Conservation (phyloP, 805 yeast species). For the Barnettozyma siamensis region DNA sequence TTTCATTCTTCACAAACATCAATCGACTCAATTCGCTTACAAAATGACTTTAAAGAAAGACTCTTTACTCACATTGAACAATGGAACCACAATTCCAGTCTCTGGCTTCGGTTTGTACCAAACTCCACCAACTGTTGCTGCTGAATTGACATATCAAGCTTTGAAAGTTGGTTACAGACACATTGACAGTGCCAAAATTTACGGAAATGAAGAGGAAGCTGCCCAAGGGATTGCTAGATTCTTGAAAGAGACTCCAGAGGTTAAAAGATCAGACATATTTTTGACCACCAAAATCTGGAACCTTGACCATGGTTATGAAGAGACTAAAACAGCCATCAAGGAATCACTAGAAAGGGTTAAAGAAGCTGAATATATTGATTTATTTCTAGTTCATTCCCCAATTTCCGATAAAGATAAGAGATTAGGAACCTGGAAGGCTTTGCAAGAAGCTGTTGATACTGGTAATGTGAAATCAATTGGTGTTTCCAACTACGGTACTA, state of each 20-base stretch:
- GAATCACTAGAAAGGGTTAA: conserved; percentile 47
- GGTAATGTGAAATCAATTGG: conserved; percentile 66
- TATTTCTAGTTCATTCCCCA: conserved; percentile 66
- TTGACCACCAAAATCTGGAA: conserved; percentile 21
- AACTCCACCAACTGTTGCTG: conserved; percentile 19
- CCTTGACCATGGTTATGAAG: conserved; percentile 11
- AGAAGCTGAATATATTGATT: conserved; percentile 59
- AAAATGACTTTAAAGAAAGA: conserved; percentile 11
- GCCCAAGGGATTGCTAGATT: conserved; percentile 19
- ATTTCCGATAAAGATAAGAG: conserved; percentile 40
- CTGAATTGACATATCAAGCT: conserved; percentile 18
- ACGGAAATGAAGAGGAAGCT: conserved; percentile 19
- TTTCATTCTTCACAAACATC: no score
- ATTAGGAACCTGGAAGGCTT: conserved; percentile 61
- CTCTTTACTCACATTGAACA: conserved; percentile 15
- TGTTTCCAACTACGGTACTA: conserved; percentile 68
- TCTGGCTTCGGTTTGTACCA: conserved; percentile 23
- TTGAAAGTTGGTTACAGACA: conserved; percentile 23
- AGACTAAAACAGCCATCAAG: conserved; percentile 34
- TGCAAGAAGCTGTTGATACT: conserved; percentile 63
- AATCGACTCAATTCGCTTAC: not conserved
- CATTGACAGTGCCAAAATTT: conserved; percentile 19
- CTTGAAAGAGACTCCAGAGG: conserved; percentile 16
- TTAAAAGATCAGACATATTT: conserved; percentile 20
- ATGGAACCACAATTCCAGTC: conserved; percentile 19